phyloP scores from a whole-genome alignment of 2,329 filamentous ascomycete genomes.

The Orbilia blumenaviensis region DNA sequence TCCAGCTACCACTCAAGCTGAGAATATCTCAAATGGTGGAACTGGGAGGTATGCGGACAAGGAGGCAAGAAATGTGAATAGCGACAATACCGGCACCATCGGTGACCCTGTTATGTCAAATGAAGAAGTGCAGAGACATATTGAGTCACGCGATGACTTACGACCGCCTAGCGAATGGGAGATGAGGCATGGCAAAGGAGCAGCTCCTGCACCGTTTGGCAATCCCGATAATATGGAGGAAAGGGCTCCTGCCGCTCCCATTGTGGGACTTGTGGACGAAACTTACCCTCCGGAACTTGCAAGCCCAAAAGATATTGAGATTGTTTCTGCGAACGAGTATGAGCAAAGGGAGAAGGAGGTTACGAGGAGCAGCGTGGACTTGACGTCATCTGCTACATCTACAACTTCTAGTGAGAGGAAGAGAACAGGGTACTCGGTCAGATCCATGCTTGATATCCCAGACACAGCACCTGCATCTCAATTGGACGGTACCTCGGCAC shows the following conservation, averaged over 20 bases:
- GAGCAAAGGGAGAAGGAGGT: conserved; percentile 11
- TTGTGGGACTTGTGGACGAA: conserved; percentile 8
- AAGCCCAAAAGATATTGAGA: conserved; percentile 12
- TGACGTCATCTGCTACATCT: conserved; percentile 13
- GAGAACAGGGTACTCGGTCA: conserved; percentile 22
- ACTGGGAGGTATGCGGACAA: conserved; percentile 41
- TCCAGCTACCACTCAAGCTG: conserved; percentile 43
- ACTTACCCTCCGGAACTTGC: background rate
- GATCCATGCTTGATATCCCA: conserved; percentile 37
- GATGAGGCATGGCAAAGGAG: conserved; percentile 33
- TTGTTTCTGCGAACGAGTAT: conserved; percentile 30
- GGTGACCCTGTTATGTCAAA: conserved; percentile 23
- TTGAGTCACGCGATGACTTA: conserved; percentile 19
- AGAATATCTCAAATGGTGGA: conserved; percentile 37
- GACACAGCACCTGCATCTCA: conserved; percentile 2
- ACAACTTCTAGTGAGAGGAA: conserved; percentile 24
- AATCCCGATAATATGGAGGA: conserved; percentile 34
- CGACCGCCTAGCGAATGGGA: conserved; percentile 40
- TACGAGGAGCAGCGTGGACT: background rate
- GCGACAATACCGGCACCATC: conserved; percentile 26
- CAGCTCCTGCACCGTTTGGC: conserved; percentile 24
- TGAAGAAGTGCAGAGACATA: conserved; percentile 22
- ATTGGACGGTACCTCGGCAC: background rate
- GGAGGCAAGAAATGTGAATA: conserved; percentile 45
- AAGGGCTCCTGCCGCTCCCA: conserved; percentile 2